Evolutionary conservation across 805 yeast genomes (phyloP).

Genomic region (Saturnispora sekii): DNA sequence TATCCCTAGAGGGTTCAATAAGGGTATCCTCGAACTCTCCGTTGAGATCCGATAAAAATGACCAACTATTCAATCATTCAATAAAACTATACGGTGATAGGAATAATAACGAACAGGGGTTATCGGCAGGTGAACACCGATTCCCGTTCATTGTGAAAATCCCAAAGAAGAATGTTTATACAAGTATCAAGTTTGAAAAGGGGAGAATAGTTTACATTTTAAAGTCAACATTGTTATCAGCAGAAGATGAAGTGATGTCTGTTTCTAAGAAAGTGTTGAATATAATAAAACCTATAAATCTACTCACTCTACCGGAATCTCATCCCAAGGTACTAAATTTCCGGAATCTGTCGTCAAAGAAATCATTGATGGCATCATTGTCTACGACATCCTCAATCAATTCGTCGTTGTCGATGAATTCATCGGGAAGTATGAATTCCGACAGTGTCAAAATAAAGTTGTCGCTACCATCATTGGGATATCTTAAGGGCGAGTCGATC

Average conservation of each 20-base stretch:
- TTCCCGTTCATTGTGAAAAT: slow-evolving; percentile 79
- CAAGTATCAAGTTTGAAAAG: slow-evolving; percentile 72
- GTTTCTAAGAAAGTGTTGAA: slow-evolving; percentile 49
- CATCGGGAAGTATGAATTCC: slow-evolving; percentile 7
- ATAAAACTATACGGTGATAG: slow-evolving; percentile 46
- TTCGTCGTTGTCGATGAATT: slow-evolving; percentile 27
- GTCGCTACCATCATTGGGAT: slow-evolving; percentile 56
- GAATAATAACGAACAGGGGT: slow-evolving; percentile 17
- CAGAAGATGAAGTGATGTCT: slow-evolving; percentile 21
- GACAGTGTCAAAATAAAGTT: slow-evolving; percentile 27
- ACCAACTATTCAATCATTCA: slow-evolving; percentile 47
- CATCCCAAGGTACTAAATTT: slow-evolving; percentile 57
- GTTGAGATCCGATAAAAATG: slow-evolving; percentile 39
- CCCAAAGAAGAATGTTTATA: slow-evolving; percentile 64
- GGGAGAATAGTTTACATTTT: slow-evolving; percentile 70
- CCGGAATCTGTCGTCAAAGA: slow-evolving; percentile 33
- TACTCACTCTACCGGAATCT: slow-evolving; percentile 53
- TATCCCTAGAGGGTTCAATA: slow-evolving; percentile 48
- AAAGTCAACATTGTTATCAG: slow-evolving; percentile 21
- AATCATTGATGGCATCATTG: slow-evolving; percentile 26
- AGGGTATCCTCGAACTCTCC: slow-evolving; percentile 46
- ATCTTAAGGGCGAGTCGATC: slow-evolving; percentile 65
- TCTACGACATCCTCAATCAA: slow-evolving; percentile 26
- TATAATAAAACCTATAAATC: slow-evolving; percentile 67
- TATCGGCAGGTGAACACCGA: slow-evolving; percentile 76